Base-by-base conservation (phyloP, 1,139 yeast genomes). In the Blastobotrys raffinosifermentans region DNA sequence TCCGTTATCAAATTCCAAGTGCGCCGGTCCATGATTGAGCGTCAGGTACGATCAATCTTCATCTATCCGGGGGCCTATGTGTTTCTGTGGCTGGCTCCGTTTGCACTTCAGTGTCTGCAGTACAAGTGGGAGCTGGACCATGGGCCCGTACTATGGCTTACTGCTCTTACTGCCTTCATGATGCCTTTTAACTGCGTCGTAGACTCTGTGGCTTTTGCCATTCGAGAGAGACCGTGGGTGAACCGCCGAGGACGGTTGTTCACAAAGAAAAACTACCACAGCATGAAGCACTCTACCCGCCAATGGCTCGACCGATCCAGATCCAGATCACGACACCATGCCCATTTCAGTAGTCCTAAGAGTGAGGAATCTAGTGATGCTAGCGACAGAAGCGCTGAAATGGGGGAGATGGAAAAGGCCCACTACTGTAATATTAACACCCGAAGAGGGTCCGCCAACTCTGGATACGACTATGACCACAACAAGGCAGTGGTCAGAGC, bases 51-150 rank as follows among this genome's bases (percentile, higher is more conserved):
- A 48, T 70, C 82, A 14, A 80, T 87, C 35, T 85, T 87, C 58
- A 70, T 87, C 29, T 87, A 87, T 57, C 96, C 96, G 1, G 64
- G 81, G 29, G 83, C 94, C 1, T 87, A 85, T 57, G 68, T 83
- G 39, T 67, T 83, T 29, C 62, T 86, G 34, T 86, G 96, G 95
- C 56, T 80, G 11, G 80, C 84, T 48, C 96, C 96, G 1, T 73
- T 85, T 45, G 72, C 80, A n/a, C 70, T 77, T 27, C 83, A 81
- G 52, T 67, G 77, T 34, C 69, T 84, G 5, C 84, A 78, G 55
- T 64, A 65, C 41, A 62, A 65, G 35, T 67, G 74, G 49, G 81
- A 76, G 47, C 41, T 43, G 25, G 34, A 37, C 16, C 43, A 48
- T 64, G 34, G 45, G 46, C 77, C 81, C 0, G 67, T 77, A 6